phyloP scores from a whole-genome alignment of 2,329 filamentous ascomycete species.

The Xylogone sp. region DNA sequence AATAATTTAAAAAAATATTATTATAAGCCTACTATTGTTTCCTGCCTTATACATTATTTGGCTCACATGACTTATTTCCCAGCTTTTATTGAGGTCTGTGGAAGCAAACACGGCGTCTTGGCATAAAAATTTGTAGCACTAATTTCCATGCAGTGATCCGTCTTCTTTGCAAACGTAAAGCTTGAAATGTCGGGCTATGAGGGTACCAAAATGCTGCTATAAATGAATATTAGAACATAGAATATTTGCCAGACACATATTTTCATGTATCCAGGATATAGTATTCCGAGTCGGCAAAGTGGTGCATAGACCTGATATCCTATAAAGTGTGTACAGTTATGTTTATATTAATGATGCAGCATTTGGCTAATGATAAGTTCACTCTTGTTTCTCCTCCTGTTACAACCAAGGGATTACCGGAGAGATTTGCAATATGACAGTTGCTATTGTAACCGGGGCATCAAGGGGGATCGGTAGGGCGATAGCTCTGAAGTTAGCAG shows the following conservation, averaged over 20 bases:
- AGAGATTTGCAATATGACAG: not conserved
- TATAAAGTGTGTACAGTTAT: not conserved
- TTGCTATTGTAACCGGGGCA: constrained; percentile 15
- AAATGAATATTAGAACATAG: not conserved
- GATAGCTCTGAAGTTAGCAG: constrained; percentile 13
- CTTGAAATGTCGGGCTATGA: not conserved
- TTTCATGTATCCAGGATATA: not conserved
- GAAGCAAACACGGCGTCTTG: not conserved
- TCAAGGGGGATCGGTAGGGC: constrained; percentile 14
- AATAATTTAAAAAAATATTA: no score
- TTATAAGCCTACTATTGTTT: no score
- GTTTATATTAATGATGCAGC: not conserved
- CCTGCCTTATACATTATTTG: not conserved
- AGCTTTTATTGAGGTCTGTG: not conserved
- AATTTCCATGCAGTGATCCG: not conserved
- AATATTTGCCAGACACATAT: not conserved
- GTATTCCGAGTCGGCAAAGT: not conserved
- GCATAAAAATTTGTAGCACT: not conserved
- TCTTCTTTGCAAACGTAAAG: not conserved
- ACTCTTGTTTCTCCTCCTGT: not conserved
- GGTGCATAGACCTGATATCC: not conserved
- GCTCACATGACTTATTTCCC: not conserved
- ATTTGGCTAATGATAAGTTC: not conserved
- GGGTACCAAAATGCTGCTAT: not conserved
- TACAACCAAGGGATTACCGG: not conserved